Conservation (phyloP, 129 eudicot species). For the Chrysanthemum lavandulifolium region DNA sequence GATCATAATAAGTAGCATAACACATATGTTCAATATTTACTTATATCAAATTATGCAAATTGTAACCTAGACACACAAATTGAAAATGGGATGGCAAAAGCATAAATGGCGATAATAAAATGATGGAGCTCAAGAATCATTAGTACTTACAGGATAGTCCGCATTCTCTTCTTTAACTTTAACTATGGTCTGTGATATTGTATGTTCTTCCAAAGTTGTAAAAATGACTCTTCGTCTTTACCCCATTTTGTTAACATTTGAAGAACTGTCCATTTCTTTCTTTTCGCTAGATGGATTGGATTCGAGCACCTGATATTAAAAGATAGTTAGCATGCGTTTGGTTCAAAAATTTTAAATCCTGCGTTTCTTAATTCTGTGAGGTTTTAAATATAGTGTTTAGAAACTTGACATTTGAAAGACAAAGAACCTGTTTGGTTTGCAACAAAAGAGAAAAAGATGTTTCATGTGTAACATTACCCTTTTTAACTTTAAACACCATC, state of each 20-base stretch:
- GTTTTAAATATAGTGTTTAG: too few species aligned
- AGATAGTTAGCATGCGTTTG: slow-evolving; percentile 26
- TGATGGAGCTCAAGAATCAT: slow-evolving; percentile 5
- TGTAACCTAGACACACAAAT: too few species aligned
- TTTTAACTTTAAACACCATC: too few species aligned
- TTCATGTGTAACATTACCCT: too few species aligned
- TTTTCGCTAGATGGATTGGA: slow-evolving; percentile 10
- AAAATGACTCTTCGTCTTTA: slow-evolving; percentile 3
- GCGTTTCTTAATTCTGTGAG: too few species aligned
- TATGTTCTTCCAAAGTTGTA: slow-evolving; percentile 17
- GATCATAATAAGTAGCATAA: too few species aligned
- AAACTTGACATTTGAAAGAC: too few species aligned
- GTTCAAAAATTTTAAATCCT: too few species aligned
- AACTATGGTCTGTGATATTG: slow-evolving; percentile 10
- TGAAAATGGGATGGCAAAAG: slow-evolving; percentile 5
- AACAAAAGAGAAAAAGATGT: too few species aligned
- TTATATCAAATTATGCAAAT: too few species aligned
- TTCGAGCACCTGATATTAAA: slow-evolving; percentile 17
- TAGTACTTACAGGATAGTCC: slow-evolving; percentile 11
- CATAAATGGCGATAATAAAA: slow-evolving; percentile 18
- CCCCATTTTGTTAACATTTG: slow-evolving; percentile 21
- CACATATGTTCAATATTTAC: too few species aligned
- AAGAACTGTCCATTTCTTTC: slow-evolving; percentile 20
- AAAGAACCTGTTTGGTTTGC: too few species aligned
- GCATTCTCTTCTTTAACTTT: slow-evolving; percentile 21